Conservation (phyloP, 139 green algal species). For the Chlamydomonas applanata region DNA sequence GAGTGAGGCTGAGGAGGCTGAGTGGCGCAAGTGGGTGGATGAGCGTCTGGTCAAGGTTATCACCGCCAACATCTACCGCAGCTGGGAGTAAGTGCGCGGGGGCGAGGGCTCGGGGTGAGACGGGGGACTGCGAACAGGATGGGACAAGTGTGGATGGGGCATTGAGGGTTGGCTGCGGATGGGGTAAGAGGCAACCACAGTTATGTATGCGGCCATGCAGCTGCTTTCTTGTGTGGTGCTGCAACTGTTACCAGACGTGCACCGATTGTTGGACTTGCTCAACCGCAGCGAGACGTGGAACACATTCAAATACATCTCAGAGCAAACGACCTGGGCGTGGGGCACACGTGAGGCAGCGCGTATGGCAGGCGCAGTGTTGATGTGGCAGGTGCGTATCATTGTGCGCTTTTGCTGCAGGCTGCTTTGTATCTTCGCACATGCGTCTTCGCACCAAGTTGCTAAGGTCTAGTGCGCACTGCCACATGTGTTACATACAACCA, state of each 20-base stretch:
- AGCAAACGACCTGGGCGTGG: slow-evolving; percentile 73
- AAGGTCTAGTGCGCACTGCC: too few species aligned
- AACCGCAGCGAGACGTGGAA: slow-evolving; percentile 63
- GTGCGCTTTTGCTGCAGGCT: not conserved
- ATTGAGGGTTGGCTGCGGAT: not conserved
- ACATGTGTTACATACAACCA: too few species aligned
- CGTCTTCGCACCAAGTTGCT: too few species aligned
- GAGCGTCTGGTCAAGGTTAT: slow-evolving; percentile 89
- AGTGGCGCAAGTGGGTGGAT: slow-evolving; percentile 93
- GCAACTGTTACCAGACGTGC: too few species aligned
- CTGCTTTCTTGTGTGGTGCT: too few species aligned
- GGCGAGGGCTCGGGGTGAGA: not conserved
- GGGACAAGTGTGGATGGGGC: not conserved
- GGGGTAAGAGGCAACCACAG: too few species aligned
- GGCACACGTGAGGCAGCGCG: slow-evolving; percentile 60
- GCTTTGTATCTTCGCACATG: not conserved
- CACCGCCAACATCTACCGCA: slow-evolving; percentile 98
- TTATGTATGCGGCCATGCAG: too few species aligned
- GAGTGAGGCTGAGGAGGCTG: slow-evolving; percentile 53
- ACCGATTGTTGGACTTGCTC: too few species aligned
- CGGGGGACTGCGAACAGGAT: not conserved
- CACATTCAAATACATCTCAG: slow-evolving; percentile 88
- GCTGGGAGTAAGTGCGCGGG: slow-evolving; percentile 54
- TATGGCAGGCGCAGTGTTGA: slow-evolving; percentile 70
- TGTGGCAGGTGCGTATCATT: slow-evolving; percentile 67